phyloP scores from a whole-genome alignment of 441 rosid species.

The Populus hybrid region DNA sequence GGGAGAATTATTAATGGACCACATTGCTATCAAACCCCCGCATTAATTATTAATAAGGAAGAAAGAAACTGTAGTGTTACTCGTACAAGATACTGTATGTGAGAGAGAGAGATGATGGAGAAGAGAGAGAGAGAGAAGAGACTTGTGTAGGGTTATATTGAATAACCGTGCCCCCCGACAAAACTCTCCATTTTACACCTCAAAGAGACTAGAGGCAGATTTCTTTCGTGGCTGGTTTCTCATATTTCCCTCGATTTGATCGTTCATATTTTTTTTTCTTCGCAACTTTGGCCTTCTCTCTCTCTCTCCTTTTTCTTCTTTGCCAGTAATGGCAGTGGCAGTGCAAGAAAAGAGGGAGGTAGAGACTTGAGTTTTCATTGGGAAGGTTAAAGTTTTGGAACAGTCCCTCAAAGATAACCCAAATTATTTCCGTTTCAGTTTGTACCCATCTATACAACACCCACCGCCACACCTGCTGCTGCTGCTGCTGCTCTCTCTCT shows the following conservation, averaged over 20 bases:
- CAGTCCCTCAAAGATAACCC: constrained; percentile 17
- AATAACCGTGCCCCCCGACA: constrained; percentile 34
- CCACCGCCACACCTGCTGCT: neutral
- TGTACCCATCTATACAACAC: neutral
- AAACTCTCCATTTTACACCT: constrained; percentile 10
- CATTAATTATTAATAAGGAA: too few species aligned
- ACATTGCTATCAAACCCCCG: constrained; percentile 9
- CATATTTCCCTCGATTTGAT: constrained; percentile 54
- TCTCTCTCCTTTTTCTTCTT: constrained; percentile 28
- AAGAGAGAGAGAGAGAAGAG: constrained; percentile 4
- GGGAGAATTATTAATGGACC: constrained; percentile 21
- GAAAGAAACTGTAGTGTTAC: neutral
- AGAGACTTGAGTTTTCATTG: constrained; percentile 52
- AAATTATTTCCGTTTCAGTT: neutral
- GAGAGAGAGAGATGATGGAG: too few species aligned
- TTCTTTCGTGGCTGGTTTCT: constrained; percentile 3
- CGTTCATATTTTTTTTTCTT: constrained; percentile 28
- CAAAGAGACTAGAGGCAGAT: too few species aligned
- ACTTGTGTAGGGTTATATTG: constrained; percentile 12
- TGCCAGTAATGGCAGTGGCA: constrained; percentile 74
- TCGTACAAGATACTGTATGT: neutral
- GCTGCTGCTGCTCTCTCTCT: constrained; percentile 11
- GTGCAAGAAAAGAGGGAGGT: constrained; percentile 44
- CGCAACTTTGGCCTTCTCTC: constrained; percentile 20
- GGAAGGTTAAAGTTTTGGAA: constrained; percentile 64